phyloP scores from a whole-genome alignment of 106 monocot species.

The Phalaenopsis aphrodite region DNA sequence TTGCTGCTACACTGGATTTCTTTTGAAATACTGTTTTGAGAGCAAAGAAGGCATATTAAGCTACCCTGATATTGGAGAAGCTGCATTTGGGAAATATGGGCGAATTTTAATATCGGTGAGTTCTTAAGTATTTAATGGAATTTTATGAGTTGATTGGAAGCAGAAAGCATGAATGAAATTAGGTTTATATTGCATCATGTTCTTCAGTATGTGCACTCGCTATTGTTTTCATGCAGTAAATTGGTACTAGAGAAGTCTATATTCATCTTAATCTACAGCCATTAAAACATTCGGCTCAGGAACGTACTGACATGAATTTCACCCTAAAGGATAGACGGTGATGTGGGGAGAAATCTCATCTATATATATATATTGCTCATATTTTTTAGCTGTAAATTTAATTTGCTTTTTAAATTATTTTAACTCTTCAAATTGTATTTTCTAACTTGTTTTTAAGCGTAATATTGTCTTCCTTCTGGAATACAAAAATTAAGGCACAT shows the following conservation, averaged over 20 bases:
- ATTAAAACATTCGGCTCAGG: neutral
- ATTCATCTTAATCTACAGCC: too few species aligned
- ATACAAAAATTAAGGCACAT: too few species aligned
- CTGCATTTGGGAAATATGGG: constrained; percentile 88
- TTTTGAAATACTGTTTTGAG: constrained; percentile 89
- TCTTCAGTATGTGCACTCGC: neutral
- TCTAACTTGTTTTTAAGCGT: too few species aligned
- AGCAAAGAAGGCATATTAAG: constrained; percentile 81
- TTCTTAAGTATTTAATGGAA: constrained; percentile 6
- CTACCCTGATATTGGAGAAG: constrained; percentile 96
- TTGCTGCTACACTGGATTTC: constrained; percentile 87
- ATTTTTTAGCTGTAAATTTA: too few species aligned
- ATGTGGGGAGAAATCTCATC: neutral
- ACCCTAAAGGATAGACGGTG: neutral
- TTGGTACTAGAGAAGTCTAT: neutral
- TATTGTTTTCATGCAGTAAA: neutral
- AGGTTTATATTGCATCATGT: neutral
- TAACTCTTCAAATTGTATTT: too few species aligned
- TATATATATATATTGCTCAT: too few species aligned
- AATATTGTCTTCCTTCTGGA: too few species aligned
- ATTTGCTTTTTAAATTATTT: too few species aligned
- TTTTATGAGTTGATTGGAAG: neutral
- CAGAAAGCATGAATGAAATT: neutral
- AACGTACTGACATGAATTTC: neutral
- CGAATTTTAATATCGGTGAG: constrained; percentile 84